A percentile compares a stretch with the other conserved stretches of the same genome.
Conservation (phyloP, 2,329 filamentous ascomycete genomes). For the Colletotrichum lupini region DNA sequence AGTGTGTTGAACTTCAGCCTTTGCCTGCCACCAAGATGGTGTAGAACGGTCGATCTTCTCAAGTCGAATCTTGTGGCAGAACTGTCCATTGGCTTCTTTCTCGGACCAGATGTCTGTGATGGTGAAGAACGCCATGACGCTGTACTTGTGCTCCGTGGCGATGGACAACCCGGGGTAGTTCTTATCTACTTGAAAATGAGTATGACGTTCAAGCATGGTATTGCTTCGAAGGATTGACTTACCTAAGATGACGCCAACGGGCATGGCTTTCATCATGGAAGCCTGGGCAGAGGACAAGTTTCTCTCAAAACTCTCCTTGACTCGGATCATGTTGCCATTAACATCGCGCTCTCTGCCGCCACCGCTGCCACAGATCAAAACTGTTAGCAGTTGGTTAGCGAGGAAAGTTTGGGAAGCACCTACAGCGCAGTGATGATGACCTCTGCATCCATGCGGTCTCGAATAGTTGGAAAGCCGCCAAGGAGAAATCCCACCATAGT, state of each 20-base stretch:
- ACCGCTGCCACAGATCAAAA: slow-evolving; percentile 53
- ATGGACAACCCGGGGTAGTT: slow-evolving; percentile 59
- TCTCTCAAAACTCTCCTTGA: slow-evolving; percentile 46
- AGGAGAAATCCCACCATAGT: slow-evolving; percentile 69
- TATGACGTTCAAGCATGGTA: too few species aligned
- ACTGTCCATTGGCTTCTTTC: slow-evolving; percentile 49
- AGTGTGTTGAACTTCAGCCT: slow-evolving; percentile 34
- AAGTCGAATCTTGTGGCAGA: slow-evolving; percentile 67
- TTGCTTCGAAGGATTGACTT: slow-evolving; percentile 29
- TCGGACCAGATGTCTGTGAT: slow-evolving; percentile 78
- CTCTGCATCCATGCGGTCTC: slow-evolving; percentile 69
- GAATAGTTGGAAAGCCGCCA: slow-evolving; percentile 62
- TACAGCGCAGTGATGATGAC: slow-evolving; percentile 73
- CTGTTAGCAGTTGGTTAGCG: slow-evolving; percentile 23
- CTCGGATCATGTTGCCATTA: slow-evolving; percentile 55
- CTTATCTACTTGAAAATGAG: slow-evolving; percentile 55
- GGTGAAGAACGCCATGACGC: slow-evolving; percentile 76
- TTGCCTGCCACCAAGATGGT: slow-evolving; percentile 69
- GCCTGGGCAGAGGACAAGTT: slow-evolving; percentile 43
- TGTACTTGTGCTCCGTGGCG: slow-evolving; percentile 67
- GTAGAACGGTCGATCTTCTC: slow-evolving; percentile 66
- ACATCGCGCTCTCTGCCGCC: slow-evolving; percentile 62
- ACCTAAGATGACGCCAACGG: slow-evolving; percentile 68
- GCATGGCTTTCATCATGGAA: slow-evolving; percentile 56
- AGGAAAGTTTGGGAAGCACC: slow-evolving; percentile 40